These are phyloP conservation scores for Yamadazyma olivae DNA, from an alignment of 805 yeast genomes.

Conservation along the genomic window DNA sequence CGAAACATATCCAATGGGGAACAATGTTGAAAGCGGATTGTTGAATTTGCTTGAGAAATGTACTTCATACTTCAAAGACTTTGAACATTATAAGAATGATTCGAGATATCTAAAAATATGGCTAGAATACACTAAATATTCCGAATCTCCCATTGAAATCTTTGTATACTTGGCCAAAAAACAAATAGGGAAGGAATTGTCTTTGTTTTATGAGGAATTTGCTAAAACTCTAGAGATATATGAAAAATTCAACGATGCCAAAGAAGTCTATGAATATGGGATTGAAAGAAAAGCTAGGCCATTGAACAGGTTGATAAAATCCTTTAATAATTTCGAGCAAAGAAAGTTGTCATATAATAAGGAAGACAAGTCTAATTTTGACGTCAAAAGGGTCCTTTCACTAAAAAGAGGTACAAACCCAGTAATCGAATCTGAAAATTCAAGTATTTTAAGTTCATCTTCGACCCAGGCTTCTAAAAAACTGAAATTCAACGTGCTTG, in stretches of 20 bases:
- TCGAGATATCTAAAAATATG: slow-evolving; percentile 77
- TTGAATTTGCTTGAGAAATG: slow-evolving; percentile 66
- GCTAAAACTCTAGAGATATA: slow-evolving; percentile 58
- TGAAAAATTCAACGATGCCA: slow-evolving; percentile 52
- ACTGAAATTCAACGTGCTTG: slow-evolving; percentile 39
- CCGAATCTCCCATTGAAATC: slow-evolving; percentile 68
- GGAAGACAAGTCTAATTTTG: slow-evolving; percentile 4
- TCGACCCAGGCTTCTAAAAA: slow-evolving; percentile 3
- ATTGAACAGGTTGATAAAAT: slow-evolving; percentile 25
- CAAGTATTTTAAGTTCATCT: slow-evolving; percentile 1
- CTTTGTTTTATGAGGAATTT: slow-evolving; percentile 77
- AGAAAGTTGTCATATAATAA: slow-evolving; percentile 27
- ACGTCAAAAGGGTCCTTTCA: slow-evolving; percentile 22
- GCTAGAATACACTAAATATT: slow-evolving; percentile 69
- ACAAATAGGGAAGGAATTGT: slow-evolving; percentile 63
- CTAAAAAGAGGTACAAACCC: slow-evolving; percentile 32
- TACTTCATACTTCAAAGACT: slow-evolving; percentile 64
- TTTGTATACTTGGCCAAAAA: slow-evolving; percentile 69
- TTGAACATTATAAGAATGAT: slow-evolving; percentile 71
- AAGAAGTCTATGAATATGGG: slow-evolving; percentile 57
- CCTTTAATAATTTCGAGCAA: slow-evolving; percentile 41
- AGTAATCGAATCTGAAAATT: slow-evolving; percentile 1
- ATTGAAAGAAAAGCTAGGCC: slow-evolving; percentile 67
- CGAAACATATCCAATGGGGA: slow-evolving; percentile 59
- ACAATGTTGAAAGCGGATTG: slow-evolving; percentile 61